Evolutionary conservation across 345 rosid genomes (phyloP), one percentile per base, ranked within the genome.

Genomic region (Corchorus olitorius): DNA sequence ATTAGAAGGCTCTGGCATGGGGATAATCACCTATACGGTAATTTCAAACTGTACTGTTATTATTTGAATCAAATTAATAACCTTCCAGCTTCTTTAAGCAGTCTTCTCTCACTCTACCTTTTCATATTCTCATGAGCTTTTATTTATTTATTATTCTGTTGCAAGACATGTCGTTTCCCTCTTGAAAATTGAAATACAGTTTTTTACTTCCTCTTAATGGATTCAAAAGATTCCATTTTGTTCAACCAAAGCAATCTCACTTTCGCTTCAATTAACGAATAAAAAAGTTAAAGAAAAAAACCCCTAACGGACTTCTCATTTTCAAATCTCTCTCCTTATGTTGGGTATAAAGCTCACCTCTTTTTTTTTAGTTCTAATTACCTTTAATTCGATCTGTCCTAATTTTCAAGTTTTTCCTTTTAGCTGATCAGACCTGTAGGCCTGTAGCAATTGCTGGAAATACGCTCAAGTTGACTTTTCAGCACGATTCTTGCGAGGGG

Each of bases 161-260:
- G 52, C 33, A n/a, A 39, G 50, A 22, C n/a, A 65, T 10, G 9
- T 7, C 0, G 1, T 33, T 70, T 16, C 39, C 55, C 54, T 22
- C 71, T 1, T 22, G 39, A 67, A 46, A 5, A 16, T 46, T 46
- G 37, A 46, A 22, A 48, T 5, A 15, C 55, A 6, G 17, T 33
- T 4, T 34, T 33, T 27, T 10, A n/a, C n/a, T 4, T 50, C 48
- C n/a, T 6, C 22, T 49, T 27, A 34, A 41, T 17, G 4, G 59
- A 50, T 49, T 50, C 4, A 33, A 13, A 50, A 46, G 59, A 78
- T 85, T 66, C 86, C 66, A 83, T 48, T 73, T 65, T 65, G 33
- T 67, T 64, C n/a, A 3, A 1, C 53, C 37, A 27, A 81, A 83
- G 82, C 77, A 65, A 77, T 77, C 71, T 70, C 34, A 9, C 76